These are phyloP conservation scores for Corinectria fuckeliana DNA, from an alignment of 2,329 filamentous ascomycete species.

Conservation along the genomic window DNA sequence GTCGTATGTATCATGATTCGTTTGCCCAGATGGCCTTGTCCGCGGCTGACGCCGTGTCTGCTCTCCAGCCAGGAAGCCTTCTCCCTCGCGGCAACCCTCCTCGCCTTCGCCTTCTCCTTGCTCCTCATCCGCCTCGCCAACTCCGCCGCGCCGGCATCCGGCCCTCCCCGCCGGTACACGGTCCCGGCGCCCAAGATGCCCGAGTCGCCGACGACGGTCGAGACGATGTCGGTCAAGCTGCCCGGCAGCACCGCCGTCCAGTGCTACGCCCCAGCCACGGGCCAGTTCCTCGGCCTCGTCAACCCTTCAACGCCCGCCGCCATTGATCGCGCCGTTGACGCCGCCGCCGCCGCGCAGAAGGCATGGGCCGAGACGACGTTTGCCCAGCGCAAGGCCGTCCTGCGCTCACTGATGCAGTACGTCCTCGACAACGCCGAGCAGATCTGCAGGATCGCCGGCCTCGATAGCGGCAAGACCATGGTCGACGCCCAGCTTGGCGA, in stretches of 20 bases:
- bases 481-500: conserved; percentile 94
- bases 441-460: conserved; percentile 83
- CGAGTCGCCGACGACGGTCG: conserved; percentile 62
- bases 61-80: conserved; percentile 35
- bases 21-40: neutral
- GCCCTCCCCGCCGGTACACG: conserved; percentile 61
- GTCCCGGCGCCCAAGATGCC: conserved; percentile 69
- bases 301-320: conserved; percentile 77
- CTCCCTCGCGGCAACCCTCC: conserved; percentile 38
- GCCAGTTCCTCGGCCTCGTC: conserved; percentile 78
- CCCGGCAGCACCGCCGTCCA: conserved; percentile 72
- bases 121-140: conserved; percentile 40
- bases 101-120: conserved; percentile 42
- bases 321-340: conserved; percentile 79
- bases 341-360: conserved; percentile 75
- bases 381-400: conserved; percentile 75
- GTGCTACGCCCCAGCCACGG: conserved; percentile 90
- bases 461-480: conserved; percentile 96
- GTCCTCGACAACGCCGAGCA: conserved; percentile 88
- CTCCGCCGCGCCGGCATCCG: conserved; percentile 32
- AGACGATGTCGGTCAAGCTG: conserved; percentile 68
- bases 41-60: conserved; percentile 4
- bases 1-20: conserved; percentile 29
- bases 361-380: conserved; percentile 83
- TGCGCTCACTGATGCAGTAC: conserved; percentile 81